A percentile compares a stretch with the other conserved stretches of the same genome.
These are phyloP conservation scores for Tetraselmis chui DNA, from an alignment of 139 green algal genomes.

Conservation along the genomic window DNA sequence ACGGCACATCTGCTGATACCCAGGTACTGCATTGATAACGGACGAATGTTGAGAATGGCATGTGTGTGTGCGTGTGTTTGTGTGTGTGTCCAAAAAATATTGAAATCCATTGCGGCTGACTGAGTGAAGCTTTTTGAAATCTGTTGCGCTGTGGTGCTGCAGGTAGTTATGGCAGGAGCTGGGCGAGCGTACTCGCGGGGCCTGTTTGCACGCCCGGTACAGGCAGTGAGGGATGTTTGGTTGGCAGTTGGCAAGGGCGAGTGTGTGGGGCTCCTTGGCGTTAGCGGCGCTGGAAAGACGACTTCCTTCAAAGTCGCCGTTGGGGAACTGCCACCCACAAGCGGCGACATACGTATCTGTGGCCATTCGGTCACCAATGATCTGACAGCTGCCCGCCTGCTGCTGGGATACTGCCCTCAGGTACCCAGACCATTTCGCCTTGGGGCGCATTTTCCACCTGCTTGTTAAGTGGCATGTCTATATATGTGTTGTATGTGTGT, in stretches of 20 bases:
- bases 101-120: no score
- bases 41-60: background rate
- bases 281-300: constrained; percentile 77
- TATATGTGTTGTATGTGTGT: no score
- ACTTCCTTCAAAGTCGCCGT: constrained; percentile 49
- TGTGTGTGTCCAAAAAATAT: background rate
- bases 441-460: no score
- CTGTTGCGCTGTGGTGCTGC: background rate
- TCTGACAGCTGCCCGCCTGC: constrained; percentile 31
- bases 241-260: constrained; percentile 48
- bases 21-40: background rate
- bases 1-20: background rate
- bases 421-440: no score
- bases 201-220: constrained; percentile 14
- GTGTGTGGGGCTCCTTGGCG: constrained; percentile 76
- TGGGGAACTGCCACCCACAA: constrained; percentile 1
- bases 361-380: constrained; percentile 37
- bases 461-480: no score
- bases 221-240: constrained; percentile 52
- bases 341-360: constrained; percentile 46
- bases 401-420: constrained; percentile 72
- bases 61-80: background rate
- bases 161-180: constrained; percentile 47
- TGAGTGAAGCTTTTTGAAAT: no score
- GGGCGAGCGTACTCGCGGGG: constrained; percentile 46